Conservation (phyloP, 805 yeast genomes). For the Wickerhamomyces hampshirensis region DNA sequence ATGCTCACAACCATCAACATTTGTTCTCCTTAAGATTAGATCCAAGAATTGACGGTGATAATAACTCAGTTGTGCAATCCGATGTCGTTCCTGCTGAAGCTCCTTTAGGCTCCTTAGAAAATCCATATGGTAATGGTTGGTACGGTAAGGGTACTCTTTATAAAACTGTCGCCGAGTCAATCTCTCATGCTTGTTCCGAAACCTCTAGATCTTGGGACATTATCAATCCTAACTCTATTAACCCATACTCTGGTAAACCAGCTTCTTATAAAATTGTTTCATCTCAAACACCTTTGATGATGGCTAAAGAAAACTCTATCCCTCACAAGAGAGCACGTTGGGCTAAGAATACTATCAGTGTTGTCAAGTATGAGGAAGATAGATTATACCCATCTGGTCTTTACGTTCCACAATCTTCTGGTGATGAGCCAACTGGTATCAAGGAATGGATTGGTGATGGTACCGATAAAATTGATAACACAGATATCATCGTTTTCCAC, state of each 20-base stretch:
- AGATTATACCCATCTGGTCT: slow-evolving; percentile 79
- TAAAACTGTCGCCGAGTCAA: slow-evolving; percentile 63
- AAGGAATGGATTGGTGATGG: slow-evolving; percentile 68
- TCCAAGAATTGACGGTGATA: slow-evolving; percentile 78
- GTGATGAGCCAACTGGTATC: slow-evolving; percentile 63
- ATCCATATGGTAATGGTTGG: slow-evolving; percentile 77
- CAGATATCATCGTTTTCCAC: slow-evolving; percentile 73
- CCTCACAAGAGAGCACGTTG: slow-evolving; percentile 81
- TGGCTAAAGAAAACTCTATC: slow-evolving; percentile 69
- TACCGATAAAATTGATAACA: slow-evolving; percentile 50
- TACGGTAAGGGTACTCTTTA: slow-evolving; percentile 59
- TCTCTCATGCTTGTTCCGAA: slow-evolving; percentile 54
- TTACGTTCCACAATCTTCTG: slow-evolving; percentile 69
- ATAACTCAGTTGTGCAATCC: slow-evolving; percentile 64
- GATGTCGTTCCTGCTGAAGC: slow-evolving; percentile 59
- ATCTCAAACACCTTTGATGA: slow-evolving; percentile 64
- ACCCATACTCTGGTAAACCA: slow-evolving; percentile 70
- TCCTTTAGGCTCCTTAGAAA: slow-evolving; percentile 62
- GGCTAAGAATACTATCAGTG: slow-evolving; percentile 64
- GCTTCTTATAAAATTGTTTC: slow-evolving; percentile 75
- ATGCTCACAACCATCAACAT: slow-evolving; percentile 87
- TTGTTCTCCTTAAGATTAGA: slow-evolving; percentile 72
- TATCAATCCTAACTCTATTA: slow-evolving; percentile 63
- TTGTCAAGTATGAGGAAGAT: slow-evolving; percentile 68
- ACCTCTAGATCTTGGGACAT: slow-evolving; percentile 76